These are phyloP conservation scores for Pulveroboletus sp. DNA, from an alignment of 768 basidiomycete species.

Conservation along the genomic window DNA sequence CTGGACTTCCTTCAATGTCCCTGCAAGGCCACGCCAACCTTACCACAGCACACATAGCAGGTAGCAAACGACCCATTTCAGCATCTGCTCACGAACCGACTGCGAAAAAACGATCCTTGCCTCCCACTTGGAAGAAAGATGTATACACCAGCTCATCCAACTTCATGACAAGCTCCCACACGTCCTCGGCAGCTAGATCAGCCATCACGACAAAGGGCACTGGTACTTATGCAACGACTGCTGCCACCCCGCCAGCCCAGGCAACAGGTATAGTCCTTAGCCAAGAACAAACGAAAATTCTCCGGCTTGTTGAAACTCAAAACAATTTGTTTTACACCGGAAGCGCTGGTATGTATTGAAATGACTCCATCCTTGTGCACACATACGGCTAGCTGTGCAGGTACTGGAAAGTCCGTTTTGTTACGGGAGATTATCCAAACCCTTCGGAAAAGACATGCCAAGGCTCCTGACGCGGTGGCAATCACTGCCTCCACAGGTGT, in stretches of 20 bases:
- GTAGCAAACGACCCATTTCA: constrained; percentile 33
- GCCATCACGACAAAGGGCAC: constrained; percentile 5
- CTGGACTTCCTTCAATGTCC: constrained; percentile 15
- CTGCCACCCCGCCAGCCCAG: constrained; percentile 15
- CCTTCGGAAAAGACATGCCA: constrained; percentile 53
- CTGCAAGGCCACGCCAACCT: constrained; percentile 11
- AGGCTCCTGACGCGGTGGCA: constrained; percentile 68
- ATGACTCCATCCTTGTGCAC: constrained; percentile 11
- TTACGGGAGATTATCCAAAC: constrained; percentile 84
- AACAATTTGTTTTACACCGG: constrained; percentile 93
- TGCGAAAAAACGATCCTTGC: constrained; percentile 55
- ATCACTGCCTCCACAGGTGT: constrained; percentile 93
- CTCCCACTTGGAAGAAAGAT: constrained; percentile 42
- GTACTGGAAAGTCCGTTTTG: constrained; percentile 95
- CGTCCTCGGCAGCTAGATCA: constrained; percentile 13
- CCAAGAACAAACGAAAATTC: constrained; percentile 79
- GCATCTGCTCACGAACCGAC: constrained; percentile 22
- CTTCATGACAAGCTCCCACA: constrained; percentile 18
- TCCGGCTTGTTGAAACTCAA: constrained; percentile 68
- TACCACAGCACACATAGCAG: constrained; percentile 15
- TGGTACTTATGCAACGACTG: neutral
- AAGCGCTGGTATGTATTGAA: constrained; percentile 71
- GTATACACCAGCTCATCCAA: constrained; percentile 35
- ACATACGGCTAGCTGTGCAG: constrained; percentile 37
- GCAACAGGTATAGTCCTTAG: constrained; percentile 59